Evolutionary conservation across 805 yeast genomes (phyloP), one percentile per base, ranked within the genome.

Genomic region (Saccharomycopsis javanensis): DNA sequence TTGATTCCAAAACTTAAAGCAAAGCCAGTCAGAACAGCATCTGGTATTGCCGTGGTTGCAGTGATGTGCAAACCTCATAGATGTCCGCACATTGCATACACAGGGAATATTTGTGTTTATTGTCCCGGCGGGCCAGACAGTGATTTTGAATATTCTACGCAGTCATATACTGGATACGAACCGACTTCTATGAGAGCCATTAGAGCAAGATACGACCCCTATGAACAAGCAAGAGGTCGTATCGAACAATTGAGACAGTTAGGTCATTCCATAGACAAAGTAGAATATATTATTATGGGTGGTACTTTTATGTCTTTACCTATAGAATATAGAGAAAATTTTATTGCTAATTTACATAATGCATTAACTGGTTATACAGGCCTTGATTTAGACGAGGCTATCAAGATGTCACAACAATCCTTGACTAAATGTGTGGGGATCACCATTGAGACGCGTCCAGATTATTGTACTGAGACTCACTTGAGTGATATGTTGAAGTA

Each of bases 131-230:
- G 99, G 1, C 99, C 99, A 3, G 99, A 94, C 69, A 86, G 96
- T 1, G 99, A 94, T 72, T 94, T 94, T 68, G 99, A 94, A 69
- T 94, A 94, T 71, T 88, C 97, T 1, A 94, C 99, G 3, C 99
- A 94, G 72, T 90, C 97, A 3, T 94, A 94, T 67, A 94, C 99
- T 0, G 99, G 99, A 38, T 94, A 94, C 68, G 99, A 94, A 70
- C 99, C 99, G 7, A 94, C 99, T 0, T 90, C 97, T 0, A 94
- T 94, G 99, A 79, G 99, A 66, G 99, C 99, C n/a, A 94, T 94
- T 61, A 78, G 99, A 64, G 99, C 99, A 0, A 81, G 99, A 66
- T 94, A 94, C 68, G 99, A 94, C 69, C 98, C 99, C 0, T 94
- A 89, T 68, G 99, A 94, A 71, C 99, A 94, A 71, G 97, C 98